Evolutionary conservation across 139 green algal genomes (phyloP).

Genomic region (Auxenochlorella pyrenoidosa): DNA sequence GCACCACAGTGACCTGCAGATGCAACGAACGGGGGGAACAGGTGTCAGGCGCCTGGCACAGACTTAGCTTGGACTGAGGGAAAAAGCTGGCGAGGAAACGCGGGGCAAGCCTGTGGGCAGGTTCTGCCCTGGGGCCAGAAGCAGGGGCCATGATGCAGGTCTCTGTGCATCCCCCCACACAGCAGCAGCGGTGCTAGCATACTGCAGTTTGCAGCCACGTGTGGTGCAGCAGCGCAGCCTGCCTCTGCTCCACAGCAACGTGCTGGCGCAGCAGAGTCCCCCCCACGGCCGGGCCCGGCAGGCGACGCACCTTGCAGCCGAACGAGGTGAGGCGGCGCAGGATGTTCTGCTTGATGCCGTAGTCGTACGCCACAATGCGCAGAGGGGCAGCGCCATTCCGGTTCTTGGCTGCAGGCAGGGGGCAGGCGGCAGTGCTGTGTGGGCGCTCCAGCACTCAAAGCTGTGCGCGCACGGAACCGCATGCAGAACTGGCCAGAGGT

Average conservation of each 20-base stretch:
- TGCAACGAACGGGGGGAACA: background rate
- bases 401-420: constrained; percentile 6
- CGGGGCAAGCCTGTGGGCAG: background rate
- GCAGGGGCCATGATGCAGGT: no score
- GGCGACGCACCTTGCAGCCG: constrained; percentile 71
- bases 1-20: constrained; percentile 92
- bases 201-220: no score
- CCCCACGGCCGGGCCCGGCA: background rate
- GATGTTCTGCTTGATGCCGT: constrained; percentile 99
- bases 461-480: no score
- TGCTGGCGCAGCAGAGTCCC: no score
- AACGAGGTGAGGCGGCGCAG: constrained; percentile 92
- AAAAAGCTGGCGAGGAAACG: background rate
- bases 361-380: constrained; percentile 90
- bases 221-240: no score
- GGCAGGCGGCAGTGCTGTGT: background rate
- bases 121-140: no score
- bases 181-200: no score
- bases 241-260: no score
- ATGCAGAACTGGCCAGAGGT: no score
- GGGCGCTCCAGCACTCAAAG: no score
- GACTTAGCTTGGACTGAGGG: background rate
- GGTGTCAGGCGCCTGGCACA: background rate
- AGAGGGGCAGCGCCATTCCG: constrained; percentile 45
- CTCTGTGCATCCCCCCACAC: no score